Evolutionary conservation across 2,329 filamentous ascomycete genomes (phyloP).

Genomic region (Aspergillus persii): DNA sequence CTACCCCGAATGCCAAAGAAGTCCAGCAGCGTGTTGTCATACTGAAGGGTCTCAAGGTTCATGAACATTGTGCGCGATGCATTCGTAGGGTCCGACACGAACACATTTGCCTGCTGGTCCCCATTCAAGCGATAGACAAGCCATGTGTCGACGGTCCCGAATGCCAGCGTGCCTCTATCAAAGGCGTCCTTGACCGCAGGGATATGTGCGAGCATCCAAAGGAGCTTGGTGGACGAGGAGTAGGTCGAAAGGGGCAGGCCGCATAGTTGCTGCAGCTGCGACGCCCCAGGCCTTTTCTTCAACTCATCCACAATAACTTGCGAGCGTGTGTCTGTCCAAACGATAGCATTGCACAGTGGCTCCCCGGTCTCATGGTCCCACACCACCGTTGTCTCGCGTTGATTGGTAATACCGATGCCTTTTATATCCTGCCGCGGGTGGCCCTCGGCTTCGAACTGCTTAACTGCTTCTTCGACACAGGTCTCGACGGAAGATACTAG

Average conservation of each 20-base stretch:
- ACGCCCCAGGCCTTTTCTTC: conserved; percentile 63
- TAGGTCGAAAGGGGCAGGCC: conserved; percentile 85
- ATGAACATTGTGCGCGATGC: conserved; percentile 92
- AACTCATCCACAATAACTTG: conserved; percentile 71
- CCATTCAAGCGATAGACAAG: conserved; percentile 78
- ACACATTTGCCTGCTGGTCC: conserved; percentile 62
- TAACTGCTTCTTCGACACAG: conserved; percentile 73
- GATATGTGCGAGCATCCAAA: conserved; percentile 77
- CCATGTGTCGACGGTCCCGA: conserved; percentile 88
- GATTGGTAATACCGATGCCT: conserved; percentile 82
- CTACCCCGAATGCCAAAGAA: conserved; percentile 79
- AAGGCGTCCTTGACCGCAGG: conserved; percentile 69
- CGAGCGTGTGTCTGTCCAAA: conserved; percentile 86
- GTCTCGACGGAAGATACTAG: conserved; percentile 70
- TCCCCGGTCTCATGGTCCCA: conserved; percentile 81
- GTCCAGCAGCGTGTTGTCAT: conserved; percentile 70
- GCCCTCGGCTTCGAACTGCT: conserved; percentile 65
- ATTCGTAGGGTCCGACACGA: conserved; percentile 84
- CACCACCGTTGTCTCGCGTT: conserved; percentile 82
- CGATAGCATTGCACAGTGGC: conserved; percentile 78
- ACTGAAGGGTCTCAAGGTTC: conserved; percentile 74
- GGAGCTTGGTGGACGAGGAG: conserved; percentile 77
- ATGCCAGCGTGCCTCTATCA: conserved; percentile 69
- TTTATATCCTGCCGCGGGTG: conserved; percentile 64
- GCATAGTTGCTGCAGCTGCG: conserved; percentile 66